Conservation (phyloP, 1,284 basidiomycete species). For the Pseudozyma sp. region DNA sequence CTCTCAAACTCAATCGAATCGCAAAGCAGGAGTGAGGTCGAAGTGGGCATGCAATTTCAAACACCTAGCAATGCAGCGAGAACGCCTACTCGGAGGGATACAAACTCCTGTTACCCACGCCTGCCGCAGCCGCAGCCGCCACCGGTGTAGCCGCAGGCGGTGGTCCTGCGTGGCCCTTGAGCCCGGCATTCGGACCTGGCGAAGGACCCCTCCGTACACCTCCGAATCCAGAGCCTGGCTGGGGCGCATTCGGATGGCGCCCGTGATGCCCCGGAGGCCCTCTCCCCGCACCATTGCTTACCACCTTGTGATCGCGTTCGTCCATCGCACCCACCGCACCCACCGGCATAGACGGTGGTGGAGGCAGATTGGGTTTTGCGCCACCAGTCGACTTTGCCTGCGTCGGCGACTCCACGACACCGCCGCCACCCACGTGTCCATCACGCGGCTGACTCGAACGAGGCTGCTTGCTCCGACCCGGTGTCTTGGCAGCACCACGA, state of each 20-base stretch:
- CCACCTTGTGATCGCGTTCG: conserved; percentile 21
- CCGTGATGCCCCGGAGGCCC: neutral
- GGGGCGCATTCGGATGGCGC: conserved; percentile 1
- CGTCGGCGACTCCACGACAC: conserved; percentile 1
- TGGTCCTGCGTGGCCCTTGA: neutral
- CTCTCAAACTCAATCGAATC: neutral
- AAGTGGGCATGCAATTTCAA: neutral
- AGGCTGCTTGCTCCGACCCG: conserved; percentile 30
- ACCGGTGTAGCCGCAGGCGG: conserved; percentile 33
- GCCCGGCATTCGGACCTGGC: neutral
- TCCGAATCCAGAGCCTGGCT: neutral
- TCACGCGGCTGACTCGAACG: conserved; percentile 17
- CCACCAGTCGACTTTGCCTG: conserved; percentile 5
- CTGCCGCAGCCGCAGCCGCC: conserved; percentile 22
- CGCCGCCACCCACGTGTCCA: neutral
- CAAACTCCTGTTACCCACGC: conserved; percentile 25
- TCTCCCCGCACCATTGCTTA: conserved; percentile 21
- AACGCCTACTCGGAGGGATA: conserved; percentile 24
- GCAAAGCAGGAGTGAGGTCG: neutral
- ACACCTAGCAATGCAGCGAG: neutral
- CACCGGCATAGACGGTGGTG: conserved; percentile 28
- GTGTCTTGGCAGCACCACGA: conserved; percentile 22
- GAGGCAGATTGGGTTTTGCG: conserved; percentile 28
- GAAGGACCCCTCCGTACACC: neutral
- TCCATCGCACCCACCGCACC: conserved; percentile 9